These are phyloP conservation scores for Canariomyces notabilis DNA, from an alignment of 2,329 filamentous ascomycete species.

Conservation along the genomic window DNA sequence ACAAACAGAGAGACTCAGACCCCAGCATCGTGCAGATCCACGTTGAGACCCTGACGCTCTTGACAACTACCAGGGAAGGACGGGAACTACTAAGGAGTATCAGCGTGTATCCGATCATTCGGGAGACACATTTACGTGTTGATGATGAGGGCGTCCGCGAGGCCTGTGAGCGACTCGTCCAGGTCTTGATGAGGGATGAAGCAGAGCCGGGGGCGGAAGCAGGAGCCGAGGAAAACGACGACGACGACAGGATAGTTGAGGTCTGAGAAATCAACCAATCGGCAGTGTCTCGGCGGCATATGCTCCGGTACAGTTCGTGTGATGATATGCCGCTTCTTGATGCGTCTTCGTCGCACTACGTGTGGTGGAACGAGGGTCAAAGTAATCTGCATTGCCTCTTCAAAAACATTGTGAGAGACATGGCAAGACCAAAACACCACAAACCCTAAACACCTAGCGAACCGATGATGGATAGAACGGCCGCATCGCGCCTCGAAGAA, in stretches of 20 bases:
- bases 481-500: no score
- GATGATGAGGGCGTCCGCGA: conserved; percentile 77
- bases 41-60: conserved; percentile 77
- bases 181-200: conserved; percentile 77
- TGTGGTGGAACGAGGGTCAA: no score
- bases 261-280: conserved; percentile 34
- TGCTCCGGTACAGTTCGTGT: not conserved
- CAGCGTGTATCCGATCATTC: conserved; percentile 82
- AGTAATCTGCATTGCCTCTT: no score
- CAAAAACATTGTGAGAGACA: no score
- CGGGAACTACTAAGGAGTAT: conserved; percentile 69
- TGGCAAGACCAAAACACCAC: not conserved
- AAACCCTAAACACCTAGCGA: not conserved
- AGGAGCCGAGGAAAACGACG: conserved; percentile 42
- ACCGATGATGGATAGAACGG: no score
- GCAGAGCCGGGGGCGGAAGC: conserved; percentile 42
- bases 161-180: conserved; percentile 82
- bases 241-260: conserved; percentile 52
- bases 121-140: conserved; percentile 76
- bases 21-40: conserved; percentile 75
- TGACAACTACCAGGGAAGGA: conserved; percentile 73
- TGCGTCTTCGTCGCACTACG: no score
- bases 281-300: not conserved
- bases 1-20: conserved; percentile 81
- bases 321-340: not conserved